phyloP scores from a whole-genome alignment of 768 basidiomycete species.

The Psilocybe subaeruginosa region DNA sequence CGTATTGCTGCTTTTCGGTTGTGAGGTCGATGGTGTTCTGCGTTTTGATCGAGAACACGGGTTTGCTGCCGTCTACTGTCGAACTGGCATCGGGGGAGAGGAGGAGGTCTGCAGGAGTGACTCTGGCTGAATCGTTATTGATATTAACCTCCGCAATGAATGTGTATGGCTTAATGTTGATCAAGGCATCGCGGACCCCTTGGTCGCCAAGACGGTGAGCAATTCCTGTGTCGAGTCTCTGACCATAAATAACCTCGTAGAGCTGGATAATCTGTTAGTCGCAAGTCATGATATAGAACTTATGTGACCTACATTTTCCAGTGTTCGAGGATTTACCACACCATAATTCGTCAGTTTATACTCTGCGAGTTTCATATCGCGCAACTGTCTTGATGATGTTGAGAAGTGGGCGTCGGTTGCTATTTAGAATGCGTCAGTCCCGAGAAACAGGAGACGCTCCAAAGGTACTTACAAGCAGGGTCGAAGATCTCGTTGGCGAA shows the following conservation, averaged over 20 bases:
- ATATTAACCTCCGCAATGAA: conserved; percentile 35
- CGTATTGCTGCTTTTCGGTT: conserved; percentile 38
- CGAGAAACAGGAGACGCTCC: not conserved
- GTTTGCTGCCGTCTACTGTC: not conserved
- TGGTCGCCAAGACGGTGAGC: conserved; percentile 30
- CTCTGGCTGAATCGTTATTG: conserved; percentile 2
- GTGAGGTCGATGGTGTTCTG: conserved; percentile 40
- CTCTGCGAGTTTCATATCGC: conserved; percentile 41
- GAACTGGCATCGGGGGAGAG: conserved; percentile 18
- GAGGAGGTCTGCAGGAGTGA: conserved; percentile 15
- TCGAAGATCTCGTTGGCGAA: conserved; percentile 61
- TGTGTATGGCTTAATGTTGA: conserved; percentile 41
- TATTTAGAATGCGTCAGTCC: conserved; percentile 17
- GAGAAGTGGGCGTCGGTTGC: conserved; percentile 44
- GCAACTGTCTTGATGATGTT: conserved; percentile 35
- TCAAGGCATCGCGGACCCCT: conserved; percentile 26
- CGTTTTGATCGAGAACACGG: conserved; percentile 28
- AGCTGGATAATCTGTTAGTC: conserved; percentile 32
- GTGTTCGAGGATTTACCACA: conserved; percentile 51
- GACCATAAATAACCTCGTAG: conserved; percentile 53
- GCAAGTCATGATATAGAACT: not conserved
- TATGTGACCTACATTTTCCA: conserved; percentile 36
- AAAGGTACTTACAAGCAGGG: conserved; percentile 39
- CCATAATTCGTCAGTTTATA: conserved; percentile 57
- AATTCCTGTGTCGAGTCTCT: conserved; percentile 47